Evolutionary conservation across 2,329 filamentous ascomycete genomes (phyloP).

Genomic region (Cordyceps tenuipes): DNA sequence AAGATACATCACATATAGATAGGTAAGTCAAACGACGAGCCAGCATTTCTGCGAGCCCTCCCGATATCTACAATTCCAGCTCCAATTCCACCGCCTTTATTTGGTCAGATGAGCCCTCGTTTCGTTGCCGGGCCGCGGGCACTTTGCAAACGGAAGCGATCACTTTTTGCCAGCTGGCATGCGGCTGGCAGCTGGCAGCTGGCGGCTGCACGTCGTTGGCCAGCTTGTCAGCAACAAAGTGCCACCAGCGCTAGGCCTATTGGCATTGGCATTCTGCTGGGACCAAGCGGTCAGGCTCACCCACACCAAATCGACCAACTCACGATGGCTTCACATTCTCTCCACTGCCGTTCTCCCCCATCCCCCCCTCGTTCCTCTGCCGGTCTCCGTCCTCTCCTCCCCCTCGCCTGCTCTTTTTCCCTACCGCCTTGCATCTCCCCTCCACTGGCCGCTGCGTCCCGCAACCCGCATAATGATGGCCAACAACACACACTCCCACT

Average conservation of each 20-base stretch:
- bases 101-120: not conserved
- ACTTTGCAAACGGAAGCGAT: not conserved
- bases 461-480: not conserved
- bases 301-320: not conserved
- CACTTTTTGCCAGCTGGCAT: not conserved
- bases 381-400: not conserved
- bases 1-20: not conserved
- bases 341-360: not conserved
- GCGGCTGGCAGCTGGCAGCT: not conserved
- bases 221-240: not conserved
- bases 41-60: not conserved
- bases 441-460: not conserved
- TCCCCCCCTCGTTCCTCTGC: not conserved
- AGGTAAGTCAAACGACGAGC: not conserved
- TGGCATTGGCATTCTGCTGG: not conserved
- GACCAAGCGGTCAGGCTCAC: constrained; percentile 7
- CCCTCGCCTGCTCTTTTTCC: not conserved
- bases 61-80: not conserved
- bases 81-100: not conserved
- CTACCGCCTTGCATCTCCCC: not conserved
- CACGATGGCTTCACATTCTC: constrained; percentile 12
- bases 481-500: not conserved
- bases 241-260: not conserved
- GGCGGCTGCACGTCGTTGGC: not conserved
- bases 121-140: not conserved